Evolutionary conservation across 2,329 filamentous ascomycete species (phyloP), one percentile per base, ranked within the genome.

Genomic region (Aspergillus japonicus): DNA sequence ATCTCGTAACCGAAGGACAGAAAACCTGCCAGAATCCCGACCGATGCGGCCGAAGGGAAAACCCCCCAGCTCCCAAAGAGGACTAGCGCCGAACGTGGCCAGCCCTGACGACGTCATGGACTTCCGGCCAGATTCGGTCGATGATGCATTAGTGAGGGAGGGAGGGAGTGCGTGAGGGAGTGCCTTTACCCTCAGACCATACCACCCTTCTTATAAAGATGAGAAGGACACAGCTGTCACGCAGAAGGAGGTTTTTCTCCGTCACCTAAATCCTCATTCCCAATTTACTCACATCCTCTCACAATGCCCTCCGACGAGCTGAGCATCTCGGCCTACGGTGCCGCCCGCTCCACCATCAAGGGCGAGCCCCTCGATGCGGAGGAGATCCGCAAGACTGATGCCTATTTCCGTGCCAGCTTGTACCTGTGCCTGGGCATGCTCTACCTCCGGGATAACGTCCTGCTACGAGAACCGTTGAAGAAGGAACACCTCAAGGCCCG

Each of bases 381-480:
- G 49, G 88, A 92, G 63, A 74, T 92, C 59, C 81, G 83, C 64
- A 85, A 88, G 73, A 87, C 87, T 74, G 87, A 87, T 70, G 86
- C 88, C 68, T 92, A 88, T 75, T 92, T 91, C 80, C 84, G 87
- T 64, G 89, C 89, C 56, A 89, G 87, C 65, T 78, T 91, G 71
- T 92, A 92, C 71, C 83, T 92, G 54, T 88, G 87, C 65, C 77
- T 92, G 53, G 90, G 89, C 62, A 92, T 93, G 90, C 89, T 93
- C 67, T 92, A 92, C 70, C 84, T 93, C 60, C 85, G 84, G 65
- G 82, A 88, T 44, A 93, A 93, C 64, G 87, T 89, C 14, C 82
- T 93, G 12, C 84, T 93, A 48, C 83, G 83, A 61, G 85, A 91
- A 66, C 87, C 88, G 1, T 81, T 91, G 64, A 85, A 85, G 66